phyloP scores from a whole-genome alignment of 2,329 filamentous ascomycete genomes.

The Aspergillus eucalypticola region DNA sequence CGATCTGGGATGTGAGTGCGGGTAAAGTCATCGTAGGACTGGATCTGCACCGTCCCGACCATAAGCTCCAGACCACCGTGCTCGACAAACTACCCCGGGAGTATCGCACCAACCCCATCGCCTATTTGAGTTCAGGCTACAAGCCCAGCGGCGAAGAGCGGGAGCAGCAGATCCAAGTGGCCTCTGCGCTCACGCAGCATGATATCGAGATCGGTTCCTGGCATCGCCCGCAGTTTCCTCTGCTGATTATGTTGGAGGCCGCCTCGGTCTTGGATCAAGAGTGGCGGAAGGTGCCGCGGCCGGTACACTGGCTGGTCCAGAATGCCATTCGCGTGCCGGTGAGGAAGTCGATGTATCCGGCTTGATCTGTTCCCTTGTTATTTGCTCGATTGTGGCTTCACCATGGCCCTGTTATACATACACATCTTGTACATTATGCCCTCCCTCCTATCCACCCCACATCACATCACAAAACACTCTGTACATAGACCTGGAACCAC shows the following conservation, averaged over 20 bases:
- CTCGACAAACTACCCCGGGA: slow-evolving; percentile 26
- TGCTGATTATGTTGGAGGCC: slow-evolving; percentile 38
- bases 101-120: slow-evolving; percentile 29
- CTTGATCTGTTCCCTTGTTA: neutral
- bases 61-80: slow-evolving; percentile 14
- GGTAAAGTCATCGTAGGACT: slow-evolving; percentile 40
- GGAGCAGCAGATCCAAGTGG: slow-evolving; percentile 29
- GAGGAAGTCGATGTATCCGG: slow-evolving; percentile 8
- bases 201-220: slow-evolving; percentile 30
- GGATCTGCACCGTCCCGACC: slow-evolving; percentile 20
- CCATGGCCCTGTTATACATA: neutral
- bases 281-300: slow-evolving; percentile 30
- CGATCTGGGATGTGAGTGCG: slow-evolving; percentile 19
- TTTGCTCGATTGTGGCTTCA: neutral
- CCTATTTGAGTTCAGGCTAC: slow-evolving; percentile 25
- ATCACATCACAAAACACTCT: neutral
- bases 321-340: slow-evolving; percentile 38
- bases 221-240: slow-evolving; percentile 24
- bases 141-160: slow-evolving; percentile 24
- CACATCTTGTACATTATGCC: neutral
- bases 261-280: slow-evolving; percentile 35
- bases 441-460: neutral
- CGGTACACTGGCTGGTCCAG: slow-evolving; percentile 33
- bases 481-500: neutral
- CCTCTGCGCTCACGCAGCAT: slow-evolving; percentile 27